Evolutionary conservation across 352 stramenopile species (phyloP).

Genomic region (Thalassiosira livingstoniorum): DNA sequence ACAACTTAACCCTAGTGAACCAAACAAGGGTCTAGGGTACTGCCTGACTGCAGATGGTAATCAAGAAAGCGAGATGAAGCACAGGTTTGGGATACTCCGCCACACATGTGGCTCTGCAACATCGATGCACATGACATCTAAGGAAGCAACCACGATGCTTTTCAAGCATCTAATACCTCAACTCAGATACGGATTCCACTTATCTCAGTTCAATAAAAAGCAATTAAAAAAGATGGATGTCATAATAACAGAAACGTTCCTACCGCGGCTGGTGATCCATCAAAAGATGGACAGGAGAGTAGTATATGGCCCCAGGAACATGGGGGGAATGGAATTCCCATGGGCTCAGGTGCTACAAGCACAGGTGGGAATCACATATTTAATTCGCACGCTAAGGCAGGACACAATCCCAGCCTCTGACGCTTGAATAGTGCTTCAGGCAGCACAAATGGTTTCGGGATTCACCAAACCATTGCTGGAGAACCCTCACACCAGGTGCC

Average conservation of each 20-base stretch:
- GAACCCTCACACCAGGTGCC: neutral
- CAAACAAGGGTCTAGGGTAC: conserved; percentile 26
- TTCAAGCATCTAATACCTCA: neutral
- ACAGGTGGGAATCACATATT: neutral
- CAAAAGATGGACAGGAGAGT: neutral
- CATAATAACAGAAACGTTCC: neutral
- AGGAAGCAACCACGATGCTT: neutral
- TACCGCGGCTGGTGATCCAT: neutral
- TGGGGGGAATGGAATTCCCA: neutral
- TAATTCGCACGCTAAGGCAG: neutral
- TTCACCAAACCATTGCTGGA: neutral
- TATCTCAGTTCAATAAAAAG: neutral
- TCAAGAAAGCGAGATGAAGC: conserved; percentile 5
- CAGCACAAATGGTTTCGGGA: neutral
- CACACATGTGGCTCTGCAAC: neutral
- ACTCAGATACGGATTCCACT: neutral
- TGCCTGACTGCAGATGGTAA: neutral
- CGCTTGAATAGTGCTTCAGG: neutral
- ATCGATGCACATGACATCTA: neutral
- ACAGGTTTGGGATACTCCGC: neutral
- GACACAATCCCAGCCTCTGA: neutral
- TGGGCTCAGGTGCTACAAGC: neutral
- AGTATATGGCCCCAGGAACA: neutral
- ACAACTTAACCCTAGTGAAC: neutral
- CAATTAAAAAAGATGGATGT: neutral